Evolutionary conservation across 2,329 filamentous ascomycete species (phyloP).

Genomic region (Alternaria alternata): DNA sequence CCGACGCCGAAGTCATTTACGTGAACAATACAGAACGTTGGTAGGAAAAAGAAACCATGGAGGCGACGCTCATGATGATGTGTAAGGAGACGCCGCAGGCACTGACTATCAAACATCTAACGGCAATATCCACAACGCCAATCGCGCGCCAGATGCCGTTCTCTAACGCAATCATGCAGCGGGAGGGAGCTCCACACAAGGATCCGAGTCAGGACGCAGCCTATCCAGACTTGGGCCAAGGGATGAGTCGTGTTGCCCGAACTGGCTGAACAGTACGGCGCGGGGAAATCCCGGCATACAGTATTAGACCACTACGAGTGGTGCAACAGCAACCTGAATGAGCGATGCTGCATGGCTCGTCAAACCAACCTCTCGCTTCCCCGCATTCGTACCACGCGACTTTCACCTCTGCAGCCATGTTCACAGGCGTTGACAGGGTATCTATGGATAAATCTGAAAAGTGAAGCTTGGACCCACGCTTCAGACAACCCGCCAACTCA

Average conservation of each 20-base stretch:
- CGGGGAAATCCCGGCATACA: neutral
- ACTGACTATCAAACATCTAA: constrained; percentile 17
- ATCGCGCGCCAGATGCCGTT: constrained; percentile 14
- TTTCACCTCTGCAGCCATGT: neutral
- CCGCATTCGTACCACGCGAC: constrained; percentile 14
- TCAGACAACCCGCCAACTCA: constrained; percentile 8
- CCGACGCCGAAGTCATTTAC: neutral
- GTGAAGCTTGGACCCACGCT: constrained; percentile 6
- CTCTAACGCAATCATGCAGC: constrained; percentile 15
- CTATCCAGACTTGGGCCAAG: constrained; percentile 6
- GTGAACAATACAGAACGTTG: neutral
- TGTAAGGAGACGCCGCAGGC: constrained; percentile 1
- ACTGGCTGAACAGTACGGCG: neutral
- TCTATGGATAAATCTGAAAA: constrained; percentile 15
- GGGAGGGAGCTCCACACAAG: constrained; percentile 16
- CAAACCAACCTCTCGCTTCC: constrained; percentile 11
- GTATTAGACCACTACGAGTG: neutral
- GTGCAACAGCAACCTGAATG: constrained; percentile 11
- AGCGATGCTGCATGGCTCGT: neutral
- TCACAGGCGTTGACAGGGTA: constrained; percentile 10
- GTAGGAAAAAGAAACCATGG: constrained; percentile 2
- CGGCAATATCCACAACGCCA: constrained; percentile 1
- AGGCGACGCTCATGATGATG: constrained; percentile 4
- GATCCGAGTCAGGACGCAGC: constrained; percentile 28
- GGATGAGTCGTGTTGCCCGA: constrained; percentile 10